A percentile compares a stretch with the other conserved stretches of the same genome.
phyloP scores from a whole-genome alignment of 495 filamentous ascomycete species.

The Neurospora sp. region DNA sequence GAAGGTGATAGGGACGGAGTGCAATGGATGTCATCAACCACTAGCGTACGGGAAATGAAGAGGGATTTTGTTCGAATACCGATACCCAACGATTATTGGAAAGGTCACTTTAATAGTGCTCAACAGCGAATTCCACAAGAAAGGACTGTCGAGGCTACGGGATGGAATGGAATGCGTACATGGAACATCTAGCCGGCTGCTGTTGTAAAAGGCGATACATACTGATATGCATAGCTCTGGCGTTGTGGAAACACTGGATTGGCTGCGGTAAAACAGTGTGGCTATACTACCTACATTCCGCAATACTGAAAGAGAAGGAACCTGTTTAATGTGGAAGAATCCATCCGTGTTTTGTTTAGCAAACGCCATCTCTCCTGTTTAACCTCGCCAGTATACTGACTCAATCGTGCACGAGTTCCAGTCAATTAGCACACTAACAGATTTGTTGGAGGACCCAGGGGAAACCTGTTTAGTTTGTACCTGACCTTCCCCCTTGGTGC shows the following conservation, averaged over 20 bases:
- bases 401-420: background rate
- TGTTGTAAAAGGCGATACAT: too few relatives aligned
- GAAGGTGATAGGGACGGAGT: too few relatives aligned
- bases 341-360: too few relatives aligned
- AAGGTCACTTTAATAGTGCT: background rate
- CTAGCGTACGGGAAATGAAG: background rate
- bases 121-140: background rate
- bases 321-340: too few relatives aligned
- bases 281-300: too few relatives aligned
- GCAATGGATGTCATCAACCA: too few relatives aligned
- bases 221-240: background rate
- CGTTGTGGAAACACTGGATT: background rate
- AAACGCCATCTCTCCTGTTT: background rate
- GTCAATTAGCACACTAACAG: background rate
- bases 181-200: too few relatives aligned
- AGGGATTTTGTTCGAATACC: background rate
- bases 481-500: background rate
- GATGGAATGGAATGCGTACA: background rate
- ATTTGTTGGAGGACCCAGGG: background rate
- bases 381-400: background rate
- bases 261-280: too few relatives aligned
- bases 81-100: background rate
- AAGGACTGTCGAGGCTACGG: background rate
- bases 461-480: background rate
- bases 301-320: too few relatives aligned